A percentile compares a stretch with the other conserved stretches of the same genome.
These are phyloP conservation scores for Neocatenulostroma microsporum DNA, from an alignment of 2,329 filamentous ascomycete species.

Conservation along the genomic window DNA sequence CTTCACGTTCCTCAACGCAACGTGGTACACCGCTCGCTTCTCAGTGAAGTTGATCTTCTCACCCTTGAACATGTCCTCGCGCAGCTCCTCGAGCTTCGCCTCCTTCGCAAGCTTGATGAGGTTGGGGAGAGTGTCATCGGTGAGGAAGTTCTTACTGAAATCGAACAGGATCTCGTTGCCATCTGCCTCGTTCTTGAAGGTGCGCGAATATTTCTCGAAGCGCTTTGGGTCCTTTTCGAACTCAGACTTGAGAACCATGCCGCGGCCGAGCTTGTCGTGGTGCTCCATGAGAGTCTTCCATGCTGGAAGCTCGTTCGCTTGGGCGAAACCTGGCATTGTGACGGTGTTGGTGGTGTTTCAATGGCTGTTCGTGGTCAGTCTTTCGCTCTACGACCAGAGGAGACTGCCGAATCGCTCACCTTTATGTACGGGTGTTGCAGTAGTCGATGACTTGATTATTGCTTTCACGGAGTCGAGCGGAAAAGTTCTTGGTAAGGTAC, in stretches of 20 bases:
- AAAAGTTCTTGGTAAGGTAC: too few species aligned
- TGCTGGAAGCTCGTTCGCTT: constrained; percentile 74
- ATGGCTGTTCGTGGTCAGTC: not conserved
- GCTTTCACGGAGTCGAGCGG: too few species aligned
- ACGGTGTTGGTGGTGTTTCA: constrained; percentile 18
- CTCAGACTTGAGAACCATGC: constrained; percentile 86
- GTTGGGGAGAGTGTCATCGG: constrained; percentile 80
- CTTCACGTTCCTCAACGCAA: constrained; percentile 82
- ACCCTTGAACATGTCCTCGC: constrained; percentile 94
- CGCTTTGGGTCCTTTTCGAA: constrained; percentile 82
- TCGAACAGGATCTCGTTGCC: constrained; percentile 88
- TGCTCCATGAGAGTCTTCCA: constrained; percentile 90
- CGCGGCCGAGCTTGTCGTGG: constrained; percentile 76
- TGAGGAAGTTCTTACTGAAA: constrained; percentile 98
- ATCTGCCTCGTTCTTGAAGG: constrained; percentile 71
- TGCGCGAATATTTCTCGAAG: constrained; percentile 83
- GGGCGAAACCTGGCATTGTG: constrained; percentile 58
- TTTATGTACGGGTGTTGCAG: too few species aligned
- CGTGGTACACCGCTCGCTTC: constrained; percentile 89
- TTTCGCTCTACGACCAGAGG: too few species aligned
- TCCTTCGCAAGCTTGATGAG: constrained; percentile 87
- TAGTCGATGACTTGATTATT: too few species aligned
- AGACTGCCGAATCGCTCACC: too few species aligned
- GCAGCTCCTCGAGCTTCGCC: constrained; percentile 82
- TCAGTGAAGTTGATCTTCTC: constrained; percentile 99